Evolutionary conservation across 805 yeast species (phyloP), one percentile per base, ranked within the genome.

Genomic region (Danielozyma ontarioensis): DNA sequence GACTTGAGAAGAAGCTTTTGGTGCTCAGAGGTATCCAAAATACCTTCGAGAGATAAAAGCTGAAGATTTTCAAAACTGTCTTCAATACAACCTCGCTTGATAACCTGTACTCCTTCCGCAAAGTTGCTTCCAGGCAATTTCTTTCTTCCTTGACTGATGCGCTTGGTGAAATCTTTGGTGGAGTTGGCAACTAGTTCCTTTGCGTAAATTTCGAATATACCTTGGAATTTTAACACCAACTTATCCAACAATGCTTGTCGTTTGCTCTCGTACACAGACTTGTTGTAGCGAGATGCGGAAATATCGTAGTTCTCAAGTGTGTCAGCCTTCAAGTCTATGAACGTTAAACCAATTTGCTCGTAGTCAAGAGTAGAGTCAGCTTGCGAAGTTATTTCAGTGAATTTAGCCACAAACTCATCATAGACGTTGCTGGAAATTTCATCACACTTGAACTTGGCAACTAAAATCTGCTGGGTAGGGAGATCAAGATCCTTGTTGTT

Each of bases 401-500:
- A 54, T 16, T 45, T 49, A 10, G 15, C 29, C 13, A 46, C 34
- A 36, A 64, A 65, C 8, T 59, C 63, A 7, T 48, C 55, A 27
- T 40, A 59, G 18, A 60, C 55, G 14, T 36, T 39, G 27, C 68
- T 61, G 15, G 82, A 72, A 30, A 93, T 84, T 57, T 93, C 97
- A 51, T 88, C 95, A 56, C 97, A 90, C 51, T 95, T 79, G 62
- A 87, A 90, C 48, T 93, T 76, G 5, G 98, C 95, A 16, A 93
- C 97, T 39, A 93, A 68, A 21, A 86, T 84, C 57, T 93, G 98
- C 53, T 93, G 98, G 2, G 97, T 89, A 17, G 98, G 98, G 44
- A 93, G 70, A 60, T 93, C 98, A 42, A 93, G 73, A 55, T 93
- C 98, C 59, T 87, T 89, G 62, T 93, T 93, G 40, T 73, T 70